Percentiles rank a stretch among this genome's conserved stretches.
phyloP scores from a whole-genome alignment of 371 early-diverging fungal species.

The Capillidium heterosporum region DNA sequence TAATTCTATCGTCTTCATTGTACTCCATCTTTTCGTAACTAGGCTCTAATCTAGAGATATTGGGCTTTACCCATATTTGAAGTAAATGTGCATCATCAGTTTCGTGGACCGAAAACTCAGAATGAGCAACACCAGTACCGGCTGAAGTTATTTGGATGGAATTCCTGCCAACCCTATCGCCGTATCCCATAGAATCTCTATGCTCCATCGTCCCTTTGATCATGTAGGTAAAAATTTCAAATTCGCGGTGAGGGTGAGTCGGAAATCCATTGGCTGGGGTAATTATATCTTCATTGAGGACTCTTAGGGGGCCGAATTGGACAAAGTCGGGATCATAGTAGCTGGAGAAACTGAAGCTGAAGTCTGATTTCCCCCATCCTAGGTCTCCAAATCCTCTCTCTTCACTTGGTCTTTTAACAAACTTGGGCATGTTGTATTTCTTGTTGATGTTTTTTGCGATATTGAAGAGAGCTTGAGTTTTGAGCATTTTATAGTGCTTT shows the following conservation, averaged over 20 bases:
- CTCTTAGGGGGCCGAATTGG: conserved; percentile 8
- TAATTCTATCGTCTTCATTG: conserved; percentile 8
- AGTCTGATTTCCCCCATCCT: conserved; percentile 9
- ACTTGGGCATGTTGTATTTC: too few relatives aligned
- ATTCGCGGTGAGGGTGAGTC: conserved; percentile 12
- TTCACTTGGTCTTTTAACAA: neutral
- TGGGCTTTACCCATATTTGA: conserved; percentile 16
- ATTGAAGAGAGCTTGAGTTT: too few relatives aligned
- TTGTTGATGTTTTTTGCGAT: too few relatives aligned
- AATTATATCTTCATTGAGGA: conserved; percentile 13
- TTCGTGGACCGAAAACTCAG: conserved; percentile 12
- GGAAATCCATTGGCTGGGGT: conserved; percentile 10
- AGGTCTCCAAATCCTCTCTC: conserved; percentile 5
- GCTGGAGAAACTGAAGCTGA: conserved; percentile 10
- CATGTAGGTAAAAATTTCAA: conserved; percentile 15
- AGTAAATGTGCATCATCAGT: conserved; percentile 12
- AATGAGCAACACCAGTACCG: conserved; percentile 16
- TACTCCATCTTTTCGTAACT: conserved; percentile 9
- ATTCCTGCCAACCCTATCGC: conserved; percentile 13
- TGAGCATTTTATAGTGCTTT: too few relatives aligned
- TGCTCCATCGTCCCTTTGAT: conserved; percentile 10
- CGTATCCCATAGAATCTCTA: conserved; percentile 12
- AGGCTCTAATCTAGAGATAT: conserved; percentile 8
- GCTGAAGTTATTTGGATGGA: conserved; percentile 17
- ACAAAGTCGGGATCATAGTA: conserved; percentile 7